Evolutionary conservation across 1,284 basidiomycete species (phyloP).

Genomic region (Ganoderma lucidum): DNA sequence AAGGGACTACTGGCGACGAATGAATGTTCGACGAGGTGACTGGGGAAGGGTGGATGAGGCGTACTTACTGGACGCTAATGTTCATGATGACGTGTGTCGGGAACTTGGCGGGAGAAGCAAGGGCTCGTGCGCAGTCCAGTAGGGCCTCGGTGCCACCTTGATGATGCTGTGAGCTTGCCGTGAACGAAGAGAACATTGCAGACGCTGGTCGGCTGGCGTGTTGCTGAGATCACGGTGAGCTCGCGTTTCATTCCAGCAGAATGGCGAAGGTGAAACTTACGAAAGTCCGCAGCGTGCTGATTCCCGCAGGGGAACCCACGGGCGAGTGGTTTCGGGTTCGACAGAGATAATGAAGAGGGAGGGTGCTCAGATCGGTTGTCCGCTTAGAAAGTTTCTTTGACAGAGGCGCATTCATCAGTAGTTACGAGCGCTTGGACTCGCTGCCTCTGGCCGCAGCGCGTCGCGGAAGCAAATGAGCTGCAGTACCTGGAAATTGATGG

Average conservation of each 20-base stretch:
- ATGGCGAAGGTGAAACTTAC: slow-evolving; percentile 1
- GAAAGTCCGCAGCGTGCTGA: neutral
- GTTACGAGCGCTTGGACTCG: neutral
- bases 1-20: neutral
- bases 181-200: neutral
- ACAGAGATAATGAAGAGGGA: neutral
- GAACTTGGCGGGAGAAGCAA: neutral
- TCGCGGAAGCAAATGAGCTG: neutral
- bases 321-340: neutral
- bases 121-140: neutral
- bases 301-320: neutral
- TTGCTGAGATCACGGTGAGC: neutral
- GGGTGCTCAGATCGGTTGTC: neutral
- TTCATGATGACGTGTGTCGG: neutral
- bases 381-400: neutral
- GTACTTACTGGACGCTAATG: neutral
- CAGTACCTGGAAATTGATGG: neutral
- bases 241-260: neutral
- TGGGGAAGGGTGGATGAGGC: neutral
- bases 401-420: neutral
- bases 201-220: neutral
- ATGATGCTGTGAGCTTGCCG: neutral
- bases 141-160: neutral
- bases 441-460: neutral
- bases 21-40: neutral